Evolutionary conservation across 2,329 filamentous ascomycete species (phyloP), one percentile per base, ranked within the genome.

Genomic region (Exophiala spinifera): DNA sequence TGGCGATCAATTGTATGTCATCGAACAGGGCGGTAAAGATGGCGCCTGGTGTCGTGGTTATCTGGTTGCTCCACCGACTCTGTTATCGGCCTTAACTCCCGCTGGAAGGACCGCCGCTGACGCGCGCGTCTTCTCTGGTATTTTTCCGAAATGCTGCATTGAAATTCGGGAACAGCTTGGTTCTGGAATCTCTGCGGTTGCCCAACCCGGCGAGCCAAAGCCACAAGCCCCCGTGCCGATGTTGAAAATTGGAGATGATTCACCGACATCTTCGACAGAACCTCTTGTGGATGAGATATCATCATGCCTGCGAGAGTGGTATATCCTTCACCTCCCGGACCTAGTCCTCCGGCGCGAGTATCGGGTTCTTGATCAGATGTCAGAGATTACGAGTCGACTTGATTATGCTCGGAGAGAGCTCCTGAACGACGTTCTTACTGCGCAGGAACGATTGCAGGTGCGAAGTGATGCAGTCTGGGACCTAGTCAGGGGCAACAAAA

Each of bases 1-100:
- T 61, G 94, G 94, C 70, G 94, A 99, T 80, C 94, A 99, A 74
- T 79, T 99, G 61, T 99, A 99, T 75, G 95, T 99, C 63, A 96
- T 99, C 69, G 92, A 97, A 74, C 90, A 97, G 74, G 95, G 92
- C 36, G 87, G 90, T 19, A 73, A 70, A 34, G 84, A 95, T 73
- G 89, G 88, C 66, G 83, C 89, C 70, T 99, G 94, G 95, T 88
- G 92, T 72, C 87, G 94, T 51, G 94, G 94, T 55, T 99, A 99
- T 73, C 81, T 99, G 56, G 88, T 99, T 63, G 91, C 94, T 60
- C 92, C 94, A 49, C 94, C 94, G 17, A 96, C 91, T 64, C 77
- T 99, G 69, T 82, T 99, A 55, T 89, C 94, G 15, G 94, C 92
- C 45, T 76, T 99, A 69, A 97, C 91, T 10, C 92, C 88, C 58